Evolutionary conservation across 257 asterid genomes (phyloP), one percentile per base, ranked within the genome.

Genomic region (Ilex aquifolium): DNA sequence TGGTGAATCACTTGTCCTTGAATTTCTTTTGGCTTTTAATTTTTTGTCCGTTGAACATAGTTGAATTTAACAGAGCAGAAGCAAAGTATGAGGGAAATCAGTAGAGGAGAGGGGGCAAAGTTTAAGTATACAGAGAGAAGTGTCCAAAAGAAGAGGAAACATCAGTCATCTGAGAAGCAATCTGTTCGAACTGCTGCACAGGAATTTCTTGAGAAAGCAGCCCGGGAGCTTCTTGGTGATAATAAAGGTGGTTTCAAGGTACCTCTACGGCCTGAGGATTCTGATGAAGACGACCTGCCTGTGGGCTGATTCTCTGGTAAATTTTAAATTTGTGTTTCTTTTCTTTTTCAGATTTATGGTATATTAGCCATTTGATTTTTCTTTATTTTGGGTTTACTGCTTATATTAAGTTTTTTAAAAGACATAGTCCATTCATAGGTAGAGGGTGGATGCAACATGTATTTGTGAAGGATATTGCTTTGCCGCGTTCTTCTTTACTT

Each of bases 141-240:
- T 74, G 57, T 49, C 68, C 83, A 79, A 12, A 92, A 87, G 84
- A 93, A 77, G 86, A 85, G 97, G 78, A 93, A 87, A 67, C 77
- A 66, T 72, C 88, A 76, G 60, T 70, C 90, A 42, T 17, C 77
- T 3, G 95, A 84, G 74, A 90, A 77, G 71, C 90, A 84, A 78
- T 81, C 96, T 65, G 90, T 90, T 72, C 82, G 80, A 69, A 61
- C 79, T 72, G 95, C 95, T 56, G 91, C 99, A 50, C 84, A 93
- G 77, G 97, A 85, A 66, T 93, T 93, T 77, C 99, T 93, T 63
- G 92, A 93, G 80, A 93, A 93, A 82, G 99, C 97, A 62, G 78
- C 97, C 36, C 76, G 75, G 66, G 99, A 93, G 77, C 84, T 92
- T 59, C 97, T 89, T 51, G 96, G 91, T 71, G 95, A 87, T 66